A percentile compares a stretch with the other conserved stretches of the same genome.
Conservation (phyloP, 176 grass and related monocot species). For the Oryza meridionalis region DNA sequence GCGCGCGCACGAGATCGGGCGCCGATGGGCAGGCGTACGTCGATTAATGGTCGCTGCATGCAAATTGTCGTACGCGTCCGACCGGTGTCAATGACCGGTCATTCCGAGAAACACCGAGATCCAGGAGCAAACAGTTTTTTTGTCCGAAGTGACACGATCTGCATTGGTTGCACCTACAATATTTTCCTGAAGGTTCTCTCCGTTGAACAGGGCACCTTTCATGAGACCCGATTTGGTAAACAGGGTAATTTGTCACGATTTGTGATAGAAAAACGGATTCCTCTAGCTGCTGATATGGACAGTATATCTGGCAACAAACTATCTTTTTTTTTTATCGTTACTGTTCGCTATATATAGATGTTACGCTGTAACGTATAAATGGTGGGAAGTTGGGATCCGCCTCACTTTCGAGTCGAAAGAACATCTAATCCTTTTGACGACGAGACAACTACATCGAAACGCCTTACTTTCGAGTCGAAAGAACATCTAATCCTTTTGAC, state of each 20-base stretch:
- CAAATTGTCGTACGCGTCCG: not conserved
- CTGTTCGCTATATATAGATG: not conserved
- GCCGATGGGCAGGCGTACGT: slow-evolving; percentile 3
- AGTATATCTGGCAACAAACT: not conserved
- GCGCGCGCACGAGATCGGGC: slow-evolving; percentile 27
- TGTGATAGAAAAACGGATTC: not conserved
- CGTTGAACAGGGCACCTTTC: not conserved
- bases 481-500: not conserved
- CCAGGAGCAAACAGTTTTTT: not conserved
- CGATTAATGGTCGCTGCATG: not conserved
- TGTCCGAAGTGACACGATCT: not conserved
- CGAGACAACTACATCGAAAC: no score
- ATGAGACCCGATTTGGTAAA: not conserved
- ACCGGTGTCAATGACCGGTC: slow-evolving; percentile 18
- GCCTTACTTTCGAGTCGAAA: not conserved
- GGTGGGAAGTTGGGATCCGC: not conserved
- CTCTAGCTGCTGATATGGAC: not conserved
- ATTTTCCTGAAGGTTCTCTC: not conserved
- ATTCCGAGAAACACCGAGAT: slow-evolving; percentile 9
- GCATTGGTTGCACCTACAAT: not conserved
- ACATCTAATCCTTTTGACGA: not conserved
- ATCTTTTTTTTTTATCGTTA: not conserved
- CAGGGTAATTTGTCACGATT: not conserved
- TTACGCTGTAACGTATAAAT: not conserved
- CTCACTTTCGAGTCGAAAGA: not conserved